Base-by-base conservation (phyloP, 1,284 basidiomycete species). In the Cryptococcus amylolentus region DNA sequence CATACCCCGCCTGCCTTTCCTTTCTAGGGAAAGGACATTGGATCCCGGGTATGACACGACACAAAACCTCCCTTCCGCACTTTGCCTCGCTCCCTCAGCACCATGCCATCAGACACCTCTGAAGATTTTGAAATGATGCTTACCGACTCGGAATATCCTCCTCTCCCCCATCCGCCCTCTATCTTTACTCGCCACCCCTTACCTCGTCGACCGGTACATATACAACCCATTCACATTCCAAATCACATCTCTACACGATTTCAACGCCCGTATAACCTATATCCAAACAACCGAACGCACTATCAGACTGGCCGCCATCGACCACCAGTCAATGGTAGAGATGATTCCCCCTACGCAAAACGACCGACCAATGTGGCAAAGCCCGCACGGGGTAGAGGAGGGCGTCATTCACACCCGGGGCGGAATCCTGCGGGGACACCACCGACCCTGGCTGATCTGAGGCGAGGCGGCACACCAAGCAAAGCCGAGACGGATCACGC, bases 401-500 rank as follows among this genome's bases (percentile, higher is more conserved):
- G 42, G 26, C 12, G 31, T 28, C 49, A 27, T n/a, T 44, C 49
- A 10, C 41, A 23, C 26, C 54, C 56, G 23, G 59, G 52, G 10
- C 49, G 56, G 28, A 50, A 54, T 16, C 61, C 61, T 43, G 38
- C 53, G 16, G 61, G 61, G 8, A 63, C 61, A 27, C 61, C 61
- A 9, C 57, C 61, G 23, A 54, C 56, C 18, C 49, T 63, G 6
- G 52, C 53, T 8, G 47, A 54, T 20, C 51, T 57, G 9, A 45
- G 56, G 28, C 52, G 43, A 2, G 49, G 49, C 31, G 31, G 31
- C 6, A 35, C 31, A 28, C 54, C 53, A 3, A 60, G 56, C 39
- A 54, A 61, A 27, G 54, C 62, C 41, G 56, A 64, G 54, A 57
- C 46, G 40, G 59, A 61, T 26, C 61, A 48, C 59, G 67, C 59